Evolutionary conservation across 345 rosid species (phyloP).

Genomic region (Atalantia buxifolia): DNA sequence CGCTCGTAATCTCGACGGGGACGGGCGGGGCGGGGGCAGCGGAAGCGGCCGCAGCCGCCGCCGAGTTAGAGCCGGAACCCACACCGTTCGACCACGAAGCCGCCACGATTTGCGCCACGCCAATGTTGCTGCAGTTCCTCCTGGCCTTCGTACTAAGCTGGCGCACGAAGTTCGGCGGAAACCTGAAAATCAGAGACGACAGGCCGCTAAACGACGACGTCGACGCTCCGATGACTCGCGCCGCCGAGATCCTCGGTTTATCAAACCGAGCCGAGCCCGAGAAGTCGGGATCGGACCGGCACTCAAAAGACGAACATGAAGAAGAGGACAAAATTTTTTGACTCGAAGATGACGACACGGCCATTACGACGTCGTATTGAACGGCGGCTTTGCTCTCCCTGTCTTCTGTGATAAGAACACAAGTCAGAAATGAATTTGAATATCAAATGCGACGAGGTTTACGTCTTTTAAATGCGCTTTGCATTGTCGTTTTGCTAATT

Average conservation of each 20-base stretch:
- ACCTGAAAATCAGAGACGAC: conserved; percentile 70
- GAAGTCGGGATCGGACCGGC: conserved; percentile 74
- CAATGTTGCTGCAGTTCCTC: conserved; percentile 98
- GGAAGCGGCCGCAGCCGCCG: conserved; percentile 55
- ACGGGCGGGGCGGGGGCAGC: conserved; percentile 38
- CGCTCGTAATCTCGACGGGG: conserved; percentile 34
- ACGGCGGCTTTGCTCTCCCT: background rate
- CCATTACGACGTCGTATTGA: conserved; percentile 23
- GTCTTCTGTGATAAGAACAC: background rate
- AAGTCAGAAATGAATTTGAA: background rate
- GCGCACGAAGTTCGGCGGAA: conserved; percentile 96
- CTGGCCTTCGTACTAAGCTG: conserved; percentile 96
- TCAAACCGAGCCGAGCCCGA: conserved; percentile 23
- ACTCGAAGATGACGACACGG: conserved; percentile 43
- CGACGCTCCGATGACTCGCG: conserved; percentile 27
- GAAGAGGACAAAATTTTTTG: conserved; percentile 12
- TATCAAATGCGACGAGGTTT: background rate
- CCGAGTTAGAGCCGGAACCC: conserved; percentile 37
- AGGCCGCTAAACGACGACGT: conserved; percentile 38
- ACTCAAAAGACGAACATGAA: conserved; percentile 43
- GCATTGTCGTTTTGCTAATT: background rate
- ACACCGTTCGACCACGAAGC: conserved; percentile 88
- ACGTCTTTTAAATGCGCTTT: background rate
- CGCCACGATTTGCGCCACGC: conserved; percentile 97
- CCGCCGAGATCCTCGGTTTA: conserved; percentile 13